Evolutionary conservation across 2,329 filamentous ascomycete species (phyloP).

Genomic region (Phaeosphaeria sp.): DNA sequence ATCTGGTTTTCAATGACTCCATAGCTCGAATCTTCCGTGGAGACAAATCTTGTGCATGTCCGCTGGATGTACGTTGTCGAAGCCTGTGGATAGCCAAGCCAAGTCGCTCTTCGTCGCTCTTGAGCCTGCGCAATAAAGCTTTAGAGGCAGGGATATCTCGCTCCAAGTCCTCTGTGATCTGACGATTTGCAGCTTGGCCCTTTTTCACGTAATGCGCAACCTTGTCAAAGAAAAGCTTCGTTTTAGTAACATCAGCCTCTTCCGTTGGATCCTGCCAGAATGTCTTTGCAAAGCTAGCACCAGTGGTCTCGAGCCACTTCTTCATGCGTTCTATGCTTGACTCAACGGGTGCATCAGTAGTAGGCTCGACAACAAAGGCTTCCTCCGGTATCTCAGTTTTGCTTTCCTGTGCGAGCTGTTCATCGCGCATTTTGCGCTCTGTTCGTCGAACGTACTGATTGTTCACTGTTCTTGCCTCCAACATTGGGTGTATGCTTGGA

Average conservation of each 20-base stretch:
- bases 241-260: conserved; percentile 27
- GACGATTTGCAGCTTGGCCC: conserved; percentile 27
- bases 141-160: conserved; percentile 34
- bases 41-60: conserved; percentile 7
- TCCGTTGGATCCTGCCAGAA: conserved; percentile 44
- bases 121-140: conserved; percentile 32
- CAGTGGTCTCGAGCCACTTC: conserved; percentile 35
- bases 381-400: not conserved
- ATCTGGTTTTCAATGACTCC: conserved; percentile 16
- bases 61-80: conserved; percentile 10
- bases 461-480: conserved; percentile 36
- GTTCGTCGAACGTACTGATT: conserved; percentile 37
- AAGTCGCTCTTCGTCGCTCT: conserved; percentile 30
- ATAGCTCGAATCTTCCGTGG: conserved; percentile 16
- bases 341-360: conserved; percentile 15
- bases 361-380: not conserved
- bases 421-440: conserved; percentile 23
- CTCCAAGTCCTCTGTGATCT: conserved; percentile 33
- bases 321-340: conserved; percentile 38
- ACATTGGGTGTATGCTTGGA: conserved; percentile 22
- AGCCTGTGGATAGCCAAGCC: conserved; percentile 18
- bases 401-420: not conserved
- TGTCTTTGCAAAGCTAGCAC: conserved; percentile 30
- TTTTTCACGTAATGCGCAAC: conserved; percentile 25
- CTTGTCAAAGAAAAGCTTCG: conserved; percentile 27